A percentile compares a stretch with the other conserved stretches of the same genome.
Evolutionary conservation across 176 grass and related monocot genomes (phyloP).

Genomic region (Ananas comosus): DNA sequence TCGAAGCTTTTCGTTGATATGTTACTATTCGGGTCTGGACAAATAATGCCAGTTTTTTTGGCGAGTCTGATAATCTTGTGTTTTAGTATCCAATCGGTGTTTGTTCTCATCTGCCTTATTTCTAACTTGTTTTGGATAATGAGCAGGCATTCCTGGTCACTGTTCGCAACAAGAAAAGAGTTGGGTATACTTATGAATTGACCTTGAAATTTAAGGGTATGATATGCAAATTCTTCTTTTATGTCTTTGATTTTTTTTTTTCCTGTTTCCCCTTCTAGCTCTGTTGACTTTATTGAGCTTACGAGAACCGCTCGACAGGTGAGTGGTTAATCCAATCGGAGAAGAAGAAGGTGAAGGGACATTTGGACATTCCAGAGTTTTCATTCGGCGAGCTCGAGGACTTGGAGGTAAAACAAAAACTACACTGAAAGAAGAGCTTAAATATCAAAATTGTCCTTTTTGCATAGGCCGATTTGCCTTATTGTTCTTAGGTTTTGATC

Average conservation of each 20-base stretch:
- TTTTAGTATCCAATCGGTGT: no score
- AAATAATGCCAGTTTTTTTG: no score
- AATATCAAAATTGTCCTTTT: no score
- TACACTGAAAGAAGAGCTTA: background rate
- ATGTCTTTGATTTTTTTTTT: background rate
- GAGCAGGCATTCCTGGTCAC: conserved; percentile 69
- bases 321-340: conserved; percentile 80
- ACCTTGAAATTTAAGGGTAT: conserved; percentile 79
- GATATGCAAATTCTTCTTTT: background rate
- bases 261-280: background rate
- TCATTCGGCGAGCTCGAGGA: conserved; percentile 89
- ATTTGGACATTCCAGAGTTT: conserved; percentile 83
- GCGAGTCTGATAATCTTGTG: no score
- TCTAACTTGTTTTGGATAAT: background rate
- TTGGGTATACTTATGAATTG: conserved; percentile 88
- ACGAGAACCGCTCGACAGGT: conserved; percentile 24
- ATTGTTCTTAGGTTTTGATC: background rate
- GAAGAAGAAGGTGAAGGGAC: conserved; percentile 58
- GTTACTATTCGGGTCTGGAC: no score
- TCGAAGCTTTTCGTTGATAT: no score
- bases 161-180: conserved; percentile 91
- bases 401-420: conserved; percentile 46
- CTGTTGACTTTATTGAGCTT: background rate
- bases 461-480: background rate
- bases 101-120: no score